phyloP scores from a whole-genome alignment of 768 basidiomycete genomes.

The Suillus subaureus region DNA sequence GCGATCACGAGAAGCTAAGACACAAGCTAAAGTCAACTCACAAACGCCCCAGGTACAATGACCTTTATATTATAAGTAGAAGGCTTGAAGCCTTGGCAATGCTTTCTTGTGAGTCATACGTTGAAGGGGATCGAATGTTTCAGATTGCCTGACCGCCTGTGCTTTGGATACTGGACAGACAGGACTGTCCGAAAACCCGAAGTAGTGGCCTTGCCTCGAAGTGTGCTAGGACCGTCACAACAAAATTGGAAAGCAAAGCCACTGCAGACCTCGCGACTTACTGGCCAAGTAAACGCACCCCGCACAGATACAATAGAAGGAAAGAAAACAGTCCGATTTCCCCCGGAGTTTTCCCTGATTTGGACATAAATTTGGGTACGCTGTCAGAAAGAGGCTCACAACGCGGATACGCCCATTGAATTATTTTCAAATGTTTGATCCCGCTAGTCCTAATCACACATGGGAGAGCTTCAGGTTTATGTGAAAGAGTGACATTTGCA shows the following conservation, averaged over 20 bases:
- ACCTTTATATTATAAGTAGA: too few species aligned
- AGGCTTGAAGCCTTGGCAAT: not conserved
- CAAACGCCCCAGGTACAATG: too few species aligned
- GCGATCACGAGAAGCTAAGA: not conserved
- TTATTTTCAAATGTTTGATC: not conserved
- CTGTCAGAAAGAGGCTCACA: too few species aligned
- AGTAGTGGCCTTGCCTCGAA: not conserved
- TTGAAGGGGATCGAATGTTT: not conserved
- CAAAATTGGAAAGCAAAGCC: not conserved
- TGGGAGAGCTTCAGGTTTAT: not conserved
- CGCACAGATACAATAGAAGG: not conserved
- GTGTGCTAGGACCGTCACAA: not conserved
- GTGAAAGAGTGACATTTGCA: conserved; percentile 11
- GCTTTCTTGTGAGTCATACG: not conserved
- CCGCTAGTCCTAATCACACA: not conserved
- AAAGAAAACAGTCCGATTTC: not conserved
- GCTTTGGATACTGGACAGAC: not conserved
- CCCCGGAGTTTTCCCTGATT: not conserved
- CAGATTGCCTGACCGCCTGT: not conserved
- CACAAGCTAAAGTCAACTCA: too few species aligned
- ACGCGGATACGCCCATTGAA: not conserved
- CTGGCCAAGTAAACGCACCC: not conserved
- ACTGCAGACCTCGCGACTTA: not conserved
- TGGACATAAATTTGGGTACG: not conserved
- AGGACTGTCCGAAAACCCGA: not conserved